A percentile compares a stretch with the other conserved stretches of the same genome.
phyloP scores from a whole-genome alignment of 1,139 yeast genomes.

The Suhomyces chickasaworum region DNA sequence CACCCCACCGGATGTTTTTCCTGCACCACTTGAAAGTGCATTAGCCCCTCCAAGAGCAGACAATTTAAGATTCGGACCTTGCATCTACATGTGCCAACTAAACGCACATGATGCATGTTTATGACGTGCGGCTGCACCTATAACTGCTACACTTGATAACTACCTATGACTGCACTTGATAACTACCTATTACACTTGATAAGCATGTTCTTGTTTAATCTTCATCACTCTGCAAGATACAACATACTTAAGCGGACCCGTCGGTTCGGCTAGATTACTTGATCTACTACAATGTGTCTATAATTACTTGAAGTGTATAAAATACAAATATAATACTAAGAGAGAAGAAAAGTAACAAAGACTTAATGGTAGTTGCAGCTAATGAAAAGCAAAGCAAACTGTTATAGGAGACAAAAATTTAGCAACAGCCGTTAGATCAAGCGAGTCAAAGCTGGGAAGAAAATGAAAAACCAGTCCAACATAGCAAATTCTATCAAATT shows the following conservation, averaged over 20 bases:
- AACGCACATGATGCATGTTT: slow-evolving; percentile 7
- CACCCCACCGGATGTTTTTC: not conserved
- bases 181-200: not conserved
- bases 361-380: slow-evolving; percentile 1
- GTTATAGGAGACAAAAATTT: slow-evolving; percentile 1
- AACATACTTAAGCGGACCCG: not conserved
- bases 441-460: not conserved
- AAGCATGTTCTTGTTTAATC: not conserved
- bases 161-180: too few relatives aligned
- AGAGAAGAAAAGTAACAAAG: slow-evolving; percentile 14
- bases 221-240: not conserved
- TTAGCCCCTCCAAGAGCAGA: not conserved
- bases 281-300: not conserved
- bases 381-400: slow-evolving; percentile 5
- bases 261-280: not conserved
- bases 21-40: not conserved
- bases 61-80: slow-evolving; percentile 3
- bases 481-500: slow-evolving; percentile 10
- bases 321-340: slow-evolving; percentile 13
- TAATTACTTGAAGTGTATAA: slow-evolving; percentile 3
- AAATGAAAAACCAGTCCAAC: slow-evolving; percentile 5
- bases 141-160: not conserved
- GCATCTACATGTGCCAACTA: slow-evolving; percentile 2
- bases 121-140: slow-evolving; percentile 9
- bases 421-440: not conserved